phyloP scores from a whole-genome alignment of 148 eudicot species.

The Rhododendron griersonianum region DNA sequence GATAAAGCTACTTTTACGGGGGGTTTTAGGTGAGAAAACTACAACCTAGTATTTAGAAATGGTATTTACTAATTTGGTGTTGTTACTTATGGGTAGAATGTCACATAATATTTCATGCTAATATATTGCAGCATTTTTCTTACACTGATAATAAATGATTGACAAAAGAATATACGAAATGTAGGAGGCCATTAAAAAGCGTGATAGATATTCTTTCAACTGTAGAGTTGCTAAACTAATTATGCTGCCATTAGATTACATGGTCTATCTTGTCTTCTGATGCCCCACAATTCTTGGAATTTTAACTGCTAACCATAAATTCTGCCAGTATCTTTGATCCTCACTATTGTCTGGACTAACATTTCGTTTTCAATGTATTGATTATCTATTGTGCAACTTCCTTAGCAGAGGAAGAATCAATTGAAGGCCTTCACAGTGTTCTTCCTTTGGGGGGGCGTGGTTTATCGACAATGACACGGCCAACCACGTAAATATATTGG shows the following conservation, averaged over 20 bases:
- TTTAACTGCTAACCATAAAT: background rate
- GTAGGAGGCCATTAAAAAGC: background rate
- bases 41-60: background rate
- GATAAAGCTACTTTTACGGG: background rate
- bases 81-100: background rate
- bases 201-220: background rate
- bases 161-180: background rate
- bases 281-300: background rate
- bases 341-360: background rate
- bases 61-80: background rate
- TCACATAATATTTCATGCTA: background rate
- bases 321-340: background rate
- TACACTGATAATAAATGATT: background rate
- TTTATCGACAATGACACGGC: slow-evolving; percentile 79
- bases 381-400: slow-evolving; percentile 19
- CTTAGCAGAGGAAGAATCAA: slow-evolving; percentile 46
- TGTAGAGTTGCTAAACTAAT: background rate
- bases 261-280: slow-evolving; percentile 4
- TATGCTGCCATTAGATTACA: background rate
- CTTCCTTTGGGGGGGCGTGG: slow-evolving; percentile 66
- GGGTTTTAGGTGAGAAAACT: background rate
- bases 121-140: background rate
- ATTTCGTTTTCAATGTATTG: background rate
- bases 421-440: slow-evolving; percentile 50
- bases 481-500: slow-evolving; percentile 46